phyloP scores from a whole-genome alignment of 78 protist species.

The Chrysochromulina tobinii region DNA sequence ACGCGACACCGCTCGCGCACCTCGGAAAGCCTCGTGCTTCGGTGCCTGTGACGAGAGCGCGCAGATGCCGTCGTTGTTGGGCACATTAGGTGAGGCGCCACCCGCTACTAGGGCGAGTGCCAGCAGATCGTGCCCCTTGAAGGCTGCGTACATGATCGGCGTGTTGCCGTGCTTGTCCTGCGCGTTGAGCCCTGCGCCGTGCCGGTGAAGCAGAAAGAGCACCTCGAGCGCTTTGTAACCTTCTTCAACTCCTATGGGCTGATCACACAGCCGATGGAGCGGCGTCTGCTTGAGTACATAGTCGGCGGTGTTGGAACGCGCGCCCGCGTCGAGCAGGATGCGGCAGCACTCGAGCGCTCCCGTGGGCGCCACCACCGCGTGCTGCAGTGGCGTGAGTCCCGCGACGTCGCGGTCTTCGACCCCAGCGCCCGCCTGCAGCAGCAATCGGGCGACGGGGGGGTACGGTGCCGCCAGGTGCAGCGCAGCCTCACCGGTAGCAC shows the following conservation, averaged over 20 bases:
- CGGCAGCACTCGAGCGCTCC: neutral
- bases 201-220: neutral
- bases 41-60: neutral
- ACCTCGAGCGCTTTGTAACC: neutral
- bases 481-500: no score
- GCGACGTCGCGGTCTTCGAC: neutral
- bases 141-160: neutral
- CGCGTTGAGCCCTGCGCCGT: neutral
- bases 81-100: neutral
- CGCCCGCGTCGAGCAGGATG: neutral
- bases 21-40: neutral
- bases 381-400: neutral
- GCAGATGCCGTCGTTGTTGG: neutral
- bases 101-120: neutral
- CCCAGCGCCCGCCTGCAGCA: neutral
- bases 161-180: neutral
- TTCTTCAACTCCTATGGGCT: neutral
- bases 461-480: no score
- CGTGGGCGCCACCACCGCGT: neutral
- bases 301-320: neutral
- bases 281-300: neutral
- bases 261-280: neutral
- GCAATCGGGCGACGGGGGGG: no score
- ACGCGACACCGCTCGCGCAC: neutral
- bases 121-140: neutral